Evolutionary conservation across 768 basidiomycete genomes (phyloP).

Genomic region (Lentinula detonsa): DNA sequence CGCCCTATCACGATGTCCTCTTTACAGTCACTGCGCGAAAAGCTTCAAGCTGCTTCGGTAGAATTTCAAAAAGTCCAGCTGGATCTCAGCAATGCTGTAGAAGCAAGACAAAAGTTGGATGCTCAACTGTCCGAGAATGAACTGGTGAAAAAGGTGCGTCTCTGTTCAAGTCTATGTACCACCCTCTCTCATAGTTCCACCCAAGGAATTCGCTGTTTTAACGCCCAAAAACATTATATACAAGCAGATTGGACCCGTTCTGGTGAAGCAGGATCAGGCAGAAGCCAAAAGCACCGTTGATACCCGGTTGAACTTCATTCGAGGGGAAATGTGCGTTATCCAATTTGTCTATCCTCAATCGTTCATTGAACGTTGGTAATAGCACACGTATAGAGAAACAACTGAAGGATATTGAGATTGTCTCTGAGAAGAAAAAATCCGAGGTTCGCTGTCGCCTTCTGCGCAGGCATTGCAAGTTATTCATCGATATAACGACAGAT

Average conservation of each 20-base stretch:
- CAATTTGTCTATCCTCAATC: constrained; percentile 16
- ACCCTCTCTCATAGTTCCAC: background rate
- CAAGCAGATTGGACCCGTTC: constrained; percentile 87
- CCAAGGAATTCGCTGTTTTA: constrained; percentile 76
- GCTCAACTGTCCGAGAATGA: constrained; percentile 91
- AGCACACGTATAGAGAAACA: constrained; percentile 79
- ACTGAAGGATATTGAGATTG: constrained; percentile 71
- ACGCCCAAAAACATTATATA: constrained; percentile 76
- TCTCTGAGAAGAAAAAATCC: constrained; percentile 73
- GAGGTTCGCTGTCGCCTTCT: constrained; percentile 48
- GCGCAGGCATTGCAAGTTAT: constrained; percentile 6
- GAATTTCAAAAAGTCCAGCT: constrained; percentile 81
- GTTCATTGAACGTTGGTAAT: background rate
- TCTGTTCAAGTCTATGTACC: background rate
- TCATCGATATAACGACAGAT: constrained; percentile 35
- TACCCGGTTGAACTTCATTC: constrained; percentile 86
- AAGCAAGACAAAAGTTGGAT: constrained; percentile 82
- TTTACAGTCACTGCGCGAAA: constrained; percentile 33
- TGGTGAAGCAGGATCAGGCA: constrained; percentile 81
- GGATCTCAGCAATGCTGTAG: constrained; percentile 68
- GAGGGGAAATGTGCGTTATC: constrained; percentile 70
- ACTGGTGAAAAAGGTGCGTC: constrained; percentile 74
- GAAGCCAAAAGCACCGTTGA: constrained; percentile 88
- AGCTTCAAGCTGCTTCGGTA: constrained; percentile 59
- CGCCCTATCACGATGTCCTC: constrained; percentile 20